Evolutionary conservation across 176 grass and related monocot species (phyloP), one percentile per base, ranked within the genome.

Genomic region (Triticum monococcum): DNA sequence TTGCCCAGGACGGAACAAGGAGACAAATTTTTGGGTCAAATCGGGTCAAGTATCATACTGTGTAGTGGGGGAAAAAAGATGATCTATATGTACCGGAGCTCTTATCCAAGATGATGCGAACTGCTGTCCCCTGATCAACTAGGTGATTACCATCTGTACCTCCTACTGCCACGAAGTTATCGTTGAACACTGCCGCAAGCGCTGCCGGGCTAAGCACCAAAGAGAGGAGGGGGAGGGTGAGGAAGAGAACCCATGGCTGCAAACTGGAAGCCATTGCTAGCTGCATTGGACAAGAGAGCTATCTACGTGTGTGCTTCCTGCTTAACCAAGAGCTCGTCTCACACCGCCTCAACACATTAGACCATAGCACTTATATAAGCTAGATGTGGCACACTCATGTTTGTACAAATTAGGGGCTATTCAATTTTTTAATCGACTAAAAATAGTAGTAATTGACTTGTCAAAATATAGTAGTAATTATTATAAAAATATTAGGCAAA

Each of bases 21-120:
- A 57, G 22, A 0, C 56, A 59, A 59, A 59, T n/a, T 59, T 59
- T 59, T 7, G 56, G 28, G 28, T 30, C 28, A 30, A 30, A 30
- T 30, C 28, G 2, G 28, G 28, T 30, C 28, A 30, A 30, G 28
- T 30, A 30, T 30, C 28, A 30, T 30, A 30, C 28, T 30, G 28
- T 30, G 28, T 30, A 30, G 28, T 30, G 28, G 48, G 48, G 17
- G 6, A 0, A 1, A 3, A 22, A 59, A 9, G 18, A 59, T 59
- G 20, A 59, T 30, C 28, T 30, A 30, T 59, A 57, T 22, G 56
- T 59, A 79, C 94, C 94, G 26, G 94, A 94, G 78, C 40, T 86
- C 68, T 80, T 72, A 75, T 97, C 94, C 89, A 97, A 75, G 87
- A 68, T 77, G 68, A 94, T 66, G 7, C 86, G 63, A 30, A 86